Evolutionary conservation across 1,284 basidiomycete genomes (phyloP).

Genomic region (Pyrrhoderma lamaoense): DNA sequence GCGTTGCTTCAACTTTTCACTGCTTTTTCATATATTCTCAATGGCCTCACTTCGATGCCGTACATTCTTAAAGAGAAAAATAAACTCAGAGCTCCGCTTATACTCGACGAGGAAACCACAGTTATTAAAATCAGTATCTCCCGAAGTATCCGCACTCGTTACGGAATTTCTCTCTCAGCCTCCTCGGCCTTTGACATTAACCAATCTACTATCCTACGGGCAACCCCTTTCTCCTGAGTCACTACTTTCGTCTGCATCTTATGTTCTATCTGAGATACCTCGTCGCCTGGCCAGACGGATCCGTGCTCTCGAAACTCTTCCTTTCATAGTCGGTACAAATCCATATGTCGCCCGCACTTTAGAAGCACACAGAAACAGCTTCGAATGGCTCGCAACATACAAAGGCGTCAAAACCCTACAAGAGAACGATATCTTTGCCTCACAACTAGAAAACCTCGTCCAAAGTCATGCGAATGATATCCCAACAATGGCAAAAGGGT

Average conservation of each 20-base stretch:
- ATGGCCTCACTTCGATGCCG: too few species aligned
- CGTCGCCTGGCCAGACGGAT: slow-evolving; percentile 65
- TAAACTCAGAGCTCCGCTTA: not conserved
- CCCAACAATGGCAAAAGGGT: slow-evolving; percentile 86
- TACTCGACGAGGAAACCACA: slow-evolving; percentile 15
- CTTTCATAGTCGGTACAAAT: slow-evolving; percentile 87
- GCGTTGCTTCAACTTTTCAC: too few species aligned
- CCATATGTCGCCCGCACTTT: slow-evolving; percentile 77
- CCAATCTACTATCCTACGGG: slow-evolving; percentile 64
- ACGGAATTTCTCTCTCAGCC: slow-evolving; percentile 46
- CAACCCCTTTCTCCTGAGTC: slow-evolving; percentile 63
- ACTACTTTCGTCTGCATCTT: slow-evolving; percentile 59
- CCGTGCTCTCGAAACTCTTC: slow-evolving; percentile 60
- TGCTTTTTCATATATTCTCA: too few species aligned
- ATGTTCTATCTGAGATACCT: slow-evolving; percentile 67
- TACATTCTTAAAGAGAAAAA: not conserved
- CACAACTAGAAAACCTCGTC: slow-evolving; percentile 65
- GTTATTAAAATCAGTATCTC: slow-evolving; percentile 26
- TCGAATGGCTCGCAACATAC: slow-evolving; percentile 65
- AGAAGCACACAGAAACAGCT: slow-evolving; percentile 67
- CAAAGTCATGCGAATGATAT: slow-evolving; percentile 81
- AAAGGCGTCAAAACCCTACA: slow-evolving; percentile 57
- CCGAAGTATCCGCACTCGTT: slow-evolving; percentile 43
- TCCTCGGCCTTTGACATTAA: slow-evolving; percentile 59
- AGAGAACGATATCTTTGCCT: slow-evolving; percentile 66